Conservation (phyloP, 2,329 filamentous ascomycete species). For the Fusarium udum region DNA sequence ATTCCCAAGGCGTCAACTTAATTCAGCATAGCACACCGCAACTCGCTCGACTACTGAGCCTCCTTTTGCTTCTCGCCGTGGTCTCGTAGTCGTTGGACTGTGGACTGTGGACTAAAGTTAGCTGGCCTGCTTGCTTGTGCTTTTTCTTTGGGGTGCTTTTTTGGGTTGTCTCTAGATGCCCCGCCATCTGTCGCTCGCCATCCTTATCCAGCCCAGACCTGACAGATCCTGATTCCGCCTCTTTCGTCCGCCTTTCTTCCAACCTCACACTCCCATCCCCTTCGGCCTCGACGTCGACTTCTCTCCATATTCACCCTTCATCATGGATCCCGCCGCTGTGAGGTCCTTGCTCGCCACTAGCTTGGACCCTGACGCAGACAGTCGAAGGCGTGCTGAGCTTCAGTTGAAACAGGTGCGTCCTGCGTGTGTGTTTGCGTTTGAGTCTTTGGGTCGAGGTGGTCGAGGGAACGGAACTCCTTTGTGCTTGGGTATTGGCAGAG, state of each 20-base stretch:
- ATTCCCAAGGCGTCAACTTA: conserved; percentile 12
- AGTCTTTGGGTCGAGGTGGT: conserved; percentile 12
- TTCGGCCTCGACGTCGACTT: conserved; percentile 41
- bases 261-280: conserved; percentile 36
- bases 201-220: conserved; percentile 43
- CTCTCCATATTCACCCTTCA: conserved; percentile 35
- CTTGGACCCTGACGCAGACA: conserved; percentile 77
- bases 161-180: conserved; percentile 42
- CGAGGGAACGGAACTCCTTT: conserved; percentile 8
- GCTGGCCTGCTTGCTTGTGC: conserved; percentile 19
- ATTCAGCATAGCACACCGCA: background rate
- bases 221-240: conserved; percentile 45
- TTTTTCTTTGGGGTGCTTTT: conserved; percentile 34
- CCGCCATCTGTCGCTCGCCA: conserved; percentile 44
- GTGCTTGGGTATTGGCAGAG: background rate
- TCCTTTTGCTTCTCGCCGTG: conserved; percentile 18
- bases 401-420: conserved; percentile 80
- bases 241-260: conserved; percentile 32
- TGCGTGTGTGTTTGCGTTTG: background rate
- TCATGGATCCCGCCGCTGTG: conserved; percentile 79
- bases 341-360: conserved; percentile 81
- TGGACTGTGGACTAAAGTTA: conserved; percentile 29
- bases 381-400: conserved; percentile 78
- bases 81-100: conserved; percentile 26
- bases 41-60: conserved; percentile 5